Evolutionary conservation across 1,284 basidiomycete genomes (phyloP), one percentile per base, ranked within the genome.

Genomic region (Ceratobasidium sp.): DNA sequence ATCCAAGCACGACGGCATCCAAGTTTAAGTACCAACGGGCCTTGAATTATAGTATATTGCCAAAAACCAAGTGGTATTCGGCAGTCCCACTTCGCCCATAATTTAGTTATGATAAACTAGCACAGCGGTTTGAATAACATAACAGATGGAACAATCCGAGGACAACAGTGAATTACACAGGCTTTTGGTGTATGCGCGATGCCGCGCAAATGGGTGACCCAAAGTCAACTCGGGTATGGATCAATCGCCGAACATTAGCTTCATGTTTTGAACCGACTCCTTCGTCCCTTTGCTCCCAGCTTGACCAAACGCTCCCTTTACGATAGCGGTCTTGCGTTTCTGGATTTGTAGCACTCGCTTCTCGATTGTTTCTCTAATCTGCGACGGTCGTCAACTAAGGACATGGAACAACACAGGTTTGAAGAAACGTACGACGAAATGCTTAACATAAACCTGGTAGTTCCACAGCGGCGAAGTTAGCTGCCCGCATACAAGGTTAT

Each of bases 331-430:
- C 85, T 97, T 97, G 51, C 95, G 89, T 82, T 93, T 92, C 84
- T 97, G 97, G 69, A 99, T 98, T 83, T 93, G 91, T 44, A 96
- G 86, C 80, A 96, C 95, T 13, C 94, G 90, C 5, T 91, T 92
- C 83, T 96, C 95, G 68, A 95, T 93, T 0, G 93, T 95, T 79
- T 91, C 86, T 9, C 89, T 85, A 4, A 95, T 86, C 93, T 94
- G 79, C 23, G 28, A 23, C 20, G 33, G 15, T n/a, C n/a, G n/a
- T n/a, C n/a, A n/a, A n/a, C n/a, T n/a, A n/a, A n/a, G n/a, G n/a
- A n/a, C n/a, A n/a, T n/a, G n/a, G n/a, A n/a, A n/a, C n/a, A n/a
- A n/a, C n/a, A n/a, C n/a, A n/a, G n/a, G 49, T 39, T 13, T 13
- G 33, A 60, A 3, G 13, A 23, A 9, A 85, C 91, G 86, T 84